These are phyloP conservation scores for Cubamyces lactineus DNA, from an alignment of 768 basidiomycete species.

Conservation along the genomic window DNA sequence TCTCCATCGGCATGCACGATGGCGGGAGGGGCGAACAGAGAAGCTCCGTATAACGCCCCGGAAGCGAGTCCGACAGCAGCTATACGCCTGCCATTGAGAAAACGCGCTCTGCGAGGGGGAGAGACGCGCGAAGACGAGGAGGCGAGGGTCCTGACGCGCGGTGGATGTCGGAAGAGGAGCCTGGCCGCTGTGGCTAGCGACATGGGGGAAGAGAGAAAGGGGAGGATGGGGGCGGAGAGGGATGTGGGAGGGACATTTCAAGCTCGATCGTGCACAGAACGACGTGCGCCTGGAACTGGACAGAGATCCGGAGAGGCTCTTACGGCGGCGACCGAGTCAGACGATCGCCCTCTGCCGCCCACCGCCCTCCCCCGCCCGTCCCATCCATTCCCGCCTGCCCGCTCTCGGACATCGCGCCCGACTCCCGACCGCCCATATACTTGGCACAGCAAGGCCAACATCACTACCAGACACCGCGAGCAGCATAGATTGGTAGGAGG, in stretches of 20 bases:
- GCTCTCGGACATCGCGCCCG: background rate
- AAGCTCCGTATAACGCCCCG: background rate
- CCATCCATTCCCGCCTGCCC: background rate
- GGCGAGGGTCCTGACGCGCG: background rate
- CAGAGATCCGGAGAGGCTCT: background rate
- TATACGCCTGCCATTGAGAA: background rate
- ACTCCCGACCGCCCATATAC: background rate
- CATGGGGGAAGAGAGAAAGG: constrained; percentile 1
- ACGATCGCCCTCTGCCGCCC: background rate
- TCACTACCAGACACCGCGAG: too few species aligned
- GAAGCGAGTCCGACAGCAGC: constrained; percentile 1
- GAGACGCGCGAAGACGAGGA: background rate
- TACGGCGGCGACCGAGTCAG: constrained; percentile 2
- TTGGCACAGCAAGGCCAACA: too few species aligned
- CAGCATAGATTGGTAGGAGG: too few species aligned
- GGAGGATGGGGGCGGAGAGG: background rate
- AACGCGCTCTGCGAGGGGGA: background rate
- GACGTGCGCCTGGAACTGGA: background rate
- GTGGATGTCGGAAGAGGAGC: constrained; percentile 1
- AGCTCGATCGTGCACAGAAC: background rate
- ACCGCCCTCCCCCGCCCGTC: background rate
- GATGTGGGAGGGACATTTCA: background rate
- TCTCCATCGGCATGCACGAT: constrained; percentile 31
- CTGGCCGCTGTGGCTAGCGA: constrained; percentile 8
- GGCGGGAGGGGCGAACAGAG: background rate